phyloP scores from a whole-genome alignment of 306 rosid genomes.

The Dalbergia oliveri region DNA sequence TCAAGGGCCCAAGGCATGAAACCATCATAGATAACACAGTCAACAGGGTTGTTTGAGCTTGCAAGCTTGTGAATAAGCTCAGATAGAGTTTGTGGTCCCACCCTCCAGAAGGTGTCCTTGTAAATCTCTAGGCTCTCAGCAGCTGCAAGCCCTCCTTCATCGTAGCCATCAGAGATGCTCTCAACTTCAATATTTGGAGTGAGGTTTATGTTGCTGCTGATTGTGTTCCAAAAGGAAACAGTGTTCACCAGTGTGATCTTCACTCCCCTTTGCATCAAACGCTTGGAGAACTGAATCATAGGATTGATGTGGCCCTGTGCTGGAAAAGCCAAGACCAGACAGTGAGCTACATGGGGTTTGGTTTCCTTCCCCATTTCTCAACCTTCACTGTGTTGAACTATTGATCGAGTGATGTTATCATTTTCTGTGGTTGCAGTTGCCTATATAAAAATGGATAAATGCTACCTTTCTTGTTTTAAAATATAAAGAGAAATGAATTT shows the following conservation, averaged over 20 bases:
- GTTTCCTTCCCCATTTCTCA: conserved; percentile 28
- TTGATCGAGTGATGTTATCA: not conserved
- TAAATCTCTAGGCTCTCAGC: conserved; percentile 47
- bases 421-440: not conserved
- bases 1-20: conserved; percentile 58
- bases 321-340: conserved; percentile 51
- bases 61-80: conserved; percentile 45
- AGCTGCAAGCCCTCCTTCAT: conserved; percentile 31
- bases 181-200: conserved; percentile 40
- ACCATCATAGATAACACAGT: conserved; percentile 54
- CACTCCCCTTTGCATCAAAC: conserved; percentile 50
- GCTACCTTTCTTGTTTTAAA: no score
- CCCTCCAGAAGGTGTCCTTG: conserved; percentile 17
- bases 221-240: conserved; percentile 27
- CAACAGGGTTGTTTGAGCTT: conserved; percentile 8
- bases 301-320: conserved; percentile 60
- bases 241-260: conserved; percentile 48
- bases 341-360: conserved; percentile 43
- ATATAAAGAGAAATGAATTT: no score
- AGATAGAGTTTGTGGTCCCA: conserved; percentile 43
- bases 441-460: not conserved
- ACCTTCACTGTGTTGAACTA: not conserved
- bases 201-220: not conserved
- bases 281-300: conserved; percentile 57
- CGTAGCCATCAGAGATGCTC: conserved; percentile 57